Base-by-base conservation (phyloP, 257 asterid species). In the Leptodermis oblonga region DNA sequence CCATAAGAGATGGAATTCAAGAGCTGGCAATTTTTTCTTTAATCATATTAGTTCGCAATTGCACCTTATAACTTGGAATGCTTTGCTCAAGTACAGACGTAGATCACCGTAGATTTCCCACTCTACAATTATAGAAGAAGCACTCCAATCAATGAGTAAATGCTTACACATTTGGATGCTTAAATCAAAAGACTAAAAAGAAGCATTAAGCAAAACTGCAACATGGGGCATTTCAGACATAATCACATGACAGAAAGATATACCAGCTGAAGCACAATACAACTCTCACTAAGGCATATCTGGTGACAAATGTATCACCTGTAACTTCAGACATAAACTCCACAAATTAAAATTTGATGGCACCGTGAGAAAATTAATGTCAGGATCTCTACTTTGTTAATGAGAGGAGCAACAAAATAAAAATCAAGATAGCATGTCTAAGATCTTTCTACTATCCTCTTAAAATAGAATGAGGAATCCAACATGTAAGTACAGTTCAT, bases 71-170 rank as follows among this genome's bases (percentile, higher is more conserved):
- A 92, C 79, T 79, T 88, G 96, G 80, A 92, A 92, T 55, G n/a
- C 98, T 95, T 78, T 90, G 90, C 82, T 92, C 98, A 80, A 46
- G 98, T 96, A 82, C 96, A 92, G 42, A 97, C 91, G 76, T 86
- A 92, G 65, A 92, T 86, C 74, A 97, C 90, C 73, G 97, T 96
- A 64, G 98, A 92, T 84, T 92, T 92, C 74, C 98, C 98, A 77
- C 97, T 81, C 98, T 92, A 82, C 84, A 75, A 73, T 55, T 46
- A 43, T 63, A 67, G 56, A 64, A 64, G 72, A 69, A 68, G 76
- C 64, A 51, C 67, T 48, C 73, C 71, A 58, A 65, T 65, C 17
- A 65, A 39, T 60, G 63, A 34, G 65, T 41, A 30, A 7, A 69
- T 20, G 22, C 3, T 20, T 25, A 39, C 18, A 1, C 3, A 23